phyloP scores from a whole-genome alignment of 2,329 filamentous ascomycete species.

The Emergomyces pasteurianus region DNA sequence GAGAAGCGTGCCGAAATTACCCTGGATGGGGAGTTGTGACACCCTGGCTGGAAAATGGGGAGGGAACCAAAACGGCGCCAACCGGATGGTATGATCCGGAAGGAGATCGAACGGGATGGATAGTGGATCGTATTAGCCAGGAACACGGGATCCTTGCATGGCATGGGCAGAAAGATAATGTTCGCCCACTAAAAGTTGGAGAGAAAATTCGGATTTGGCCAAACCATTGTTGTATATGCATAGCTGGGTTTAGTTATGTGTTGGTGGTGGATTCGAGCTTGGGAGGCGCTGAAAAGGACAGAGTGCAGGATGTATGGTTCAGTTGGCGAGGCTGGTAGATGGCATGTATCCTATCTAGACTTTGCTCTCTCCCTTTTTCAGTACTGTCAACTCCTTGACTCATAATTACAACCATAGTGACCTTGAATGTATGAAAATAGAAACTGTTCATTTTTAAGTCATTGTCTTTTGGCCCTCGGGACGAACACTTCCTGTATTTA shows the following conservation, averaged over 20 bases:
- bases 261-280: constrained; percentile 53
- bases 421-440: neutral
- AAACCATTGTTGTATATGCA: constrained; percentile 67
- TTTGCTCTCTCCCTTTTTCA: neutral
- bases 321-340: constrained; percentile 12
- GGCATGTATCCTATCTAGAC: neutral
- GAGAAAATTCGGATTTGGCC: constrained; percentile 62
- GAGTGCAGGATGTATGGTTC: constrained; percentile 12
- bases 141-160: constrained; percentile 64
- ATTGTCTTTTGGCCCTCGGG: too few relatives aligned
- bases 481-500: too few relatives aligned
- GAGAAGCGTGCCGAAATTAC: constrained; percentile 61
- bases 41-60: constrained; percentile 39
- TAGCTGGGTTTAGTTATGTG: constrained; percentile 60
- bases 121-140: constrained; percentile 58
- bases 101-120: constrained; percentile 40
- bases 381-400: neutral
- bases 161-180: constrained; percentile 34
- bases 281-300: constrained; percentile 10
- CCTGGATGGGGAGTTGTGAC: constrained; percentile 57
- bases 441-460: too few relatives aligned
- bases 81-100: constrained; percentile 12
- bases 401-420: neutral
- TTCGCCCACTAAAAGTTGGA: constrained; percentile 44
- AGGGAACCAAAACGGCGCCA: neutral